phyloP scores from a whole-genome alignment of 2,329 filamentous ascomycete genomes.

The Nothophaeocryptopus gaeumannii region DNA sequence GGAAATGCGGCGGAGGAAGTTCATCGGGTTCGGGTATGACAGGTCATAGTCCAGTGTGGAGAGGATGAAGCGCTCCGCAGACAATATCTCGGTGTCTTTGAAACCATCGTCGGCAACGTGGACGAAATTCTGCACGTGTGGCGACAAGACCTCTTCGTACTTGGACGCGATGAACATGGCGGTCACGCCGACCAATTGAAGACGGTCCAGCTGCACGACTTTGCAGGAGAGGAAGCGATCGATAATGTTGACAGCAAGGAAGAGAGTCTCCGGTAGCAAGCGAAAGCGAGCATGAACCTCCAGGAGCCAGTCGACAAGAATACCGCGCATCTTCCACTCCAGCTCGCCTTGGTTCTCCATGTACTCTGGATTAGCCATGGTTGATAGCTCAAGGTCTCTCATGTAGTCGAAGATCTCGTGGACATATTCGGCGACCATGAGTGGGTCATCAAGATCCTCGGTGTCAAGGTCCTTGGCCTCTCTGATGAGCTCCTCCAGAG shows the following conservation, averaged over 20 bases:
- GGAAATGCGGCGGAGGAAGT: constrained; percentile 96
- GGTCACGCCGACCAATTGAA: constrained; percentile 94
- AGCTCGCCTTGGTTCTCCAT: constrained; percentile 93
- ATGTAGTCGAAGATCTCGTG: constrained; percentile 97
- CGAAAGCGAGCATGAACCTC: constrained; percentile 98
- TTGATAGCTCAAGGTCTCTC: constrained; percentile 75
- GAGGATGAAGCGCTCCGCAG: constrained; percentile 93
- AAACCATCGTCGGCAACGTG: constrained; percentile 97
- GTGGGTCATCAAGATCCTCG: constrained; percentile 87
- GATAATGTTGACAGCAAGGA: constrained; percentile 96
- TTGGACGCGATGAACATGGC: constrained; percentile 99
- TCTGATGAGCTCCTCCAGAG: constrained; percentile 37
- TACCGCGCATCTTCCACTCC: constrained; percentile 98
- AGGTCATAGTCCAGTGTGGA: constrained; percentile 91
- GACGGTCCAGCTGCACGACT: constrained; percentile 90
- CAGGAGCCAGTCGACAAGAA: constrained; percentile 96
- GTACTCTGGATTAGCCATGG: constrained; percentile 86
- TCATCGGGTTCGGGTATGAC: constrained; percentile 99
- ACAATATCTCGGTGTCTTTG: constrained; percentile 89
- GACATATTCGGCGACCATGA: constrained; percentile 98
- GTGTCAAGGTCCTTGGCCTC: constrained; percentile 67
- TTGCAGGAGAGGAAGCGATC: constrained; percentile 95
- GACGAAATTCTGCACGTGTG: constrained; percentile 94
- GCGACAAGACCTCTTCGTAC: constrained; percentile 96
- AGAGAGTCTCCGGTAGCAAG: constrained; percentile 90